Evolutionary conservation across 2,329 filamentous ascomycete genomes (phyloP).

Genomic region (Phaeophleospora eucalypticola): DNA sequence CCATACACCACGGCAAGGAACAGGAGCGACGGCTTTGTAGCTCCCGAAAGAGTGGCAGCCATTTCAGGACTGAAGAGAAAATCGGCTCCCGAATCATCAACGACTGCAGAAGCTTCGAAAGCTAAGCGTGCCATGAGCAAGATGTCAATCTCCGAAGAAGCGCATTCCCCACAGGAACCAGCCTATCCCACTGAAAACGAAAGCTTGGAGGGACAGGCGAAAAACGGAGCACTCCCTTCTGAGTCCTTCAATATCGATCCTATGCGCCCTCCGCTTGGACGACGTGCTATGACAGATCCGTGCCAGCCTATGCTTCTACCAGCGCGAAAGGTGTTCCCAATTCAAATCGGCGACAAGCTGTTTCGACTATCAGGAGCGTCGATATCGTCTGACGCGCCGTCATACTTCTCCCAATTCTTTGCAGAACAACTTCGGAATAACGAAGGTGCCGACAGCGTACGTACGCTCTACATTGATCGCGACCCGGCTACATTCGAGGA

Average conservation of each 20-base stretch:
- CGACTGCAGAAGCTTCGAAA: neutral
- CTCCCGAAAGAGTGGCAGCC: conserved; percentile 5
- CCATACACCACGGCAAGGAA: conserved; percentile 7
- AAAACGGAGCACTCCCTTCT: too few species aligned
- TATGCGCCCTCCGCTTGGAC: too few species aligned
- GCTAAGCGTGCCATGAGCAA: conserved; percentile 16
- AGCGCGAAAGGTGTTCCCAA: conserved; percentile 67
- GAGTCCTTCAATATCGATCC: too few species aligned
- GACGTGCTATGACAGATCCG: conserved; percentile 17
- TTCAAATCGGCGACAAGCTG: conserved; percentile 66
- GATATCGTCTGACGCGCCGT: conserved; percentile 79
- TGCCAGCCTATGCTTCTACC: conserved; percentile 51
- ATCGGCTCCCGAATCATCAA: conserved; percentile 12
- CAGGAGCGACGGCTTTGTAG: conserved; percentile 10
- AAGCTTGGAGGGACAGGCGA: too few species aligned
- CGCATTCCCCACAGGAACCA: too few species aligned
- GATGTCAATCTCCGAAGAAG: conserved; percentile 17
- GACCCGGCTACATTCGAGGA: conserved; percentile 86
- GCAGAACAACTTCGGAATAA: conserved; percentile 69
- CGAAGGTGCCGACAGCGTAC: conserved; percentile 56
- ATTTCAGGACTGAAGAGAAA: conserved; percentile 22
- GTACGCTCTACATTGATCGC: conserved; percentile 90
- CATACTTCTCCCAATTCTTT: conserved; percentile 95
- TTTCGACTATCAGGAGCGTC: conserved; percentile 67
- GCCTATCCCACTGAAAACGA: conserved; percentile 12